phyloP scores from a whole-genome alignment of 2,329 filamentous ascomycete species.

The Neofusicoccum ribis region DNA sequence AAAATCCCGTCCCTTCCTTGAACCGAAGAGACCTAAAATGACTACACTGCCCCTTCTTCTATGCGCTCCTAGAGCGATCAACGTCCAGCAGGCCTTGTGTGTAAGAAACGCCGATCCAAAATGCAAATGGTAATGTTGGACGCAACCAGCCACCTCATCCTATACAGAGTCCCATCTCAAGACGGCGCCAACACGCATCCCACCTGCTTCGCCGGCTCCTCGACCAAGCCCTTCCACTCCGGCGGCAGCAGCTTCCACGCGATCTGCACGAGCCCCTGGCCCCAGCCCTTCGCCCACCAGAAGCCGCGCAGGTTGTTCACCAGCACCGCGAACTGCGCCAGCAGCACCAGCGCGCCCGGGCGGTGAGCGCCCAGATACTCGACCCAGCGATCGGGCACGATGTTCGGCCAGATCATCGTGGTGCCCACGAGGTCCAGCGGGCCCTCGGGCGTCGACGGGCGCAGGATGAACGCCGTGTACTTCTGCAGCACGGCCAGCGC shows the following conservation, averaged over 20 bases:
- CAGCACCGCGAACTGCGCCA: slow-evolving; percentile 12
- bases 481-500: slow-evolving; percentile 9
- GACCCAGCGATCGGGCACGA: slow-evolving; percentile 16
- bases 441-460: slow-evolving; percentile 6
- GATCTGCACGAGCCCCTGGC: background rate
- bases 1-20: too few species aligned
- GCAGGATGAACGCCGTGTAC: slow-evolving; percentile 11
- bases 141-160: background rate
- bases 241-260: slow-evolving; percentile 4
- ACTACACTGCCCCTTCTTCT: too few species aligned
- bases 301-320: slow-evolving; percentile 15
- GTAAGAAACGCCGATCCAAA: background rate
- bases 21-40: too few species aligned
- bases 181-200: background rate
- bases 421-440: slow-evolving; percentile 12
- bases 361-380: background rate
- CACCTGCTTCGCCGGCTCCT: slow-evolving; percentile 2
- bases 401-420: slow-evolving; percentile 17
- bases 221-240: background rate
- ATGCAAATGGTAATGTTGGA: background rate
- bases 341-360: slow-evolving; percentile 10
- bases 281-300: slow-evolving; percentile 20
- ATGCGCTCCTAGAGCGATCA: too few species aligned
- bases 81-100: too few species aligned
- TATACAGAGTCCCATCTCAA: too few species aligned